Base-by-base conservation (phyloP, 1,284 basidiomycete species). In the Boletellus deceptivus region DNA sequence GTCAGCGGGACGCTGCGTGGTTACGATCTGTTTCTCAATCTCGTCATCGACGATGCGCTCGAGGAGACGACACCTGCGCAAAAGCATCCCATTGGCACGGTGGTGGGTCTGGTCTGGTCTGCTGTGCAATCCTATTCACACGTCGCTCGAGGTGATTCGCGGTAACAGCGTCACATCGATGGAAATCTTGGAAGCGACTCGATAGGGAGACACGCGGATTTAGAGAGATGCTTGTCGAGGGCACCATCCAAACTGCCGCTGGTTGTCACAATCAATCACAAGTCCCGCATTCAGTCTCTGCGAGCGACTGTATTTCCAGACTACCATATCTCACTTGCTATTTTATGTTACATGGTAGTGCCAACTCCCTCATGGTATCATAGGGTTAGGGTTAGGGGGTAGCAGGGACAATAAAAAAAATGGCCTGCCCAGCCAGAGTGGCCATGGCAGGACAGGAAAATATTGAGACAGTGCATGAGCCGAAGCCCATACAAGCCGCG, bases 21-120 rank as follows among this genome's bases (percentile, higher is more conserved):
- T 35, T 99, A 96, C 72, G 97, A 99, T 78, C 89, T 99, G 62
- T 99, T 99, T 78, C 77, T 99, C 69, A 99, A 99, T 72, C 81
- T 99, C 38, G 96, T 99, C 54, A 84, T 99, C 67, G 96, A 99
- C 69, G 92, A 98, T 64, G 91, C 93, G 14, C 73, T 88, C 62
- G 97, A 99, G 73, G 95, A 98, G 75, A 84, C 88, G 0, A 87
- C 84, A 10, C 87, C 86, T 33, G 92, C 86, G n/a, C 87, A 94
- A 75, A 93, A 92, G 70, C 86, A 87, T 62, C 86, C 87, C 17
- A 89, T 93, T 60, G 94, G 93, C 29, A 93, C 91, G 56, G 87
- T 95, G 48, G 94, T 97, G 70, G 67, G 92, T 80, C 25, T 31
- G 17, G 10, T 17, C 24, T 25, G 45, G 16, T 33, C 25, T 44